Conservation (phyloP, 2,329 filamentous ascomycete genomes). For the Aspergillus pseudoviridinutans region DNA sequence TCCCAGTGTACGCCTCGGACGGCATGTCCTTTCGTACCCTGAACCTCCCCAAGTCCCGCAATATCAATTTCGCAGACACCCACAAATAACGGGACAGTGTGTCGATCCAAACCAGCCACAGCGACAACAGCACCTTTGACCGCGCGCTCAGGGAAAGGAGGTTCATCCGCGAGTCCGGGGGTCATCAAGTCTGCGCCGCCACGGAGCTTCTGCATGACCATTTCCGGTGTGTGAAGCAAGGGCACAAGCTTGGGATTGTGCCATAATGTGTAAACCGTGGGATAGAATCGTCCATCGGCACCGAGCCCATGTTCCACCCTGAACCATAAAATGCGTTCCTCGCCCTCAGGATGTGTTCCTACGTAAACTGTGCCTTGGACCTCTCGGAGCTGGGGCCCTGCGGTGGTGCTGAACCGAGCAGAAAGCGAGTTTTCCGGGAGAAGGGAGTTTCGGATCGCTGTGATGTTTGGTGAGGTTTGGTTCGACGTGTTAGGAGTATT, state of each 20-base stretch:
- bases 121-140: conserved; percentile 60
- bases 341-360: conserved; percentile 54
- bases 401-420: conserved; percentile 62
- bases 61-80: conserved; percentile 64
- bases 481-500: conserved; percentile 41
- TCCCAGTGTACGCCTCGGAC: conserved; percentile 64
- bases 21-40: conserved; percentile 61
- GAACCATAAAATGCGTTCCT: conserved; percentile 62
- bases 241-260: conserved; percentile 58
- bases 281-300: conserved; percentile 39
- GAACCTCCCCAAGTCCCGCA: conserved; percentile 50
- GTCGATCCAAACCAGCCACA: conserved; percentile 56
- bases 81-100: conserved; percentile 60
- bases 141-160: conserved; percentile 58
- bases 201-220: conserved; percentile 59
- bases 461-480: conserved; percentile 44
- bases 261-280: conserved; percentile 64
- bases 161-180: conserved; percentile 60
- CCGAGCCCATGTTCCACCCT: conserved; percentile 53
- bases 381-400: conserved; percentile 57
- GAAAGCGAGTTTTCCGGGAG: conserved; percentile 61
- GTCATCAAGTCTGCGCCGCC: conserved; percentile 67
- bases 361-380: conserved; percentile 64
- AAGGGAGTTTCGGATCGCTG: conserved; percentile 54
- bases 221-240: conserved; percentile 58